Base-by-base conservation (phyloP, 2,329 filamentous ascomycete species). In the Chalaropsis thielavioides region DNA sequence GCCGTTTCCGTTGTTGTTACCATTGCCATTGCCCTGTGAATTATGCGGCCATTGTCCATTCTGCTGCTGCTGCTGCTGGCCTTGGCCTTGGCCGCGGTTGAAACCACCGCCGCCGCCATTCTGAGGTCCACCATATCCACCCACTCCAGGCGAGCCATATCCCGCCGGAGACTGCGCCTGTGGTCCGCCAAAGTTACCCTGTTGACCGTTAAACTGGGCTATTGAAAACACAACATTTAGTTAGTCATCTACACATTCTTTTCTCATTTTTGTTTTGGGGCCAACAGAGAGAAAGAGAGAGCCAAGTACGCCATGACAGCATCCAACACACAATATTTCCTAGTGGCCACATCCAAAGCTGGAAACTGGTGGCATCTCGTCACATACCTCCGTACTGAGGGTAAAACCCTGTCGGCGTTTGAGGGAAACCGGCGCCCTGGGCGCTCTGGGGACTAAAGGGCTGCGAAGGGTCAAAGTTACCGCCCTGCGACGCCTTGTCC, bases 311-410 rank as follows among this genome's bases (percentile, higher is more conserved):
- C 19, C 22, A 22, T 24, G 19, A 24, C 46, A 49, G n/a, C 46
- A 49, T 13, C 11, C 22, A 31, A 6, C 46, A 49, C 46, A 49
- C 46, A 49, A 19, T 17, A 6, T 49, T 49, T 49, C 46, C 46
- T 49, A 49, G 22, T 24, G 22, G 46, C 46, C 22, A 24, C n/a
- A 10, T 11, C 17, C 46, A 49, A 49, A 6, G n/a, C 22, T 49
- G 46, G 46, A 19, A n/a, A 49, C 24, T 56, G 15, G 8, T 24
- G 24, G 11, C 27, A 56, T 35, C 22, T 35, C 27, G n/a, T 56
- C 51, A 79, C 80, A 76, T 83, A 82, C 89, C 89, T 73, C 88
- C 87, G 74, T 97, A 97, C 77, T 97, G 94, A 70, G 92, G 91
- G 76, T 96, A 97, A 79, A 90, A 96, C 43, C 82, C 80, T 66